These are phyloP conservation scores for Phlebiopsis flavidoalba DNA, from an alignment of 768 basidiomycete genomes.

Conservation along the genomic window DNA sequence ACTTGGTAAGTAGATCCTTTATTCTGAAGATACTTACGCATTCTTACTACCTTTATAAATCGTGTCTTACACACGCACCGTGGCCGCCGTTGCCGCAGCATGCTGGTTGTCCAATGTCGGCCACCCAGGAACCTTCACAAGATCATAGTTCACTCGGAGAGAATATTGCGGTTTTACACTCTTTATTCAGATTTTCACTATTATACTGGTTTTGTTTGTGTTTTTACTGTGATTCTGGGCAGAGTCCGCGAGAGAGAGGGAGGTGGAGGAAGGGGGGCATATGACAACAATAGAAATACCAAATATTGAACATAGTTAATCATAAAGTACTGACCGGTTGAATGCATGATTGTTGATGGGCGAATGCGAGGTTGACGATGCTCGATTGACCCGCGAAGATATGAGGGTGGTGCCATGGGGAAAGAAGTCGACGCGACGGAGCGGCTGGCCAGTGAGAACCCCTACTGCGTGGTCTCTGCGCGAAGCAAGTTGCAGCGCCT, in stretches of 20 bases:
- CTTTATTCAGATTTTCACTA: background rate
- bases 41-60: too few species aligned
- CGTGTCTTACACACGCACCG: too few species aligned
- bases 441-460: background rate
- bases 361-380: background rate
- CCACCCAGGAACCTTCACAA: too few species aligned
- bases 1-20: too few species aligned
- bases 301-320: background rate
- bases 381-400: background rate
- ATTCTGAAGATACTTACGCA: too few species aligned
- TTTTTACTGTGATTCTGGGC: background rate
- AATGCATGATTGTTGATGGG: background rate
- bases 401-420: background rate
- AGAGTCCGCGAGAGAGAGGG: background rate
- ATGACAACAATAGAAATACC: background rate
- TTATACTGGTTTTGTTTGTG: background rate
- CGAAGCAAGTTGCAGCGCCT: conserved; percentile 46
- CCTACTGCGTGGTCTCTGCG: conserved; percentile 19
- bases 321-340: background rate
- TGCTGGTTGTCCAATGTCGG: too few species aligned
- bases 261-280: background rate
- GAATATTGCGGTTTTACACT: background rate
- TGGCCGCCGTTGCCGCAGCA: too few species aligned
- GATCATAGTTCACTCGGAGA: background rate
- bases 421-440: background rate